Evolutionary conservation across 1,284 basidiomycete genomes (phyloP).

Genomic region (Ganoderma lucidum): DNA sequence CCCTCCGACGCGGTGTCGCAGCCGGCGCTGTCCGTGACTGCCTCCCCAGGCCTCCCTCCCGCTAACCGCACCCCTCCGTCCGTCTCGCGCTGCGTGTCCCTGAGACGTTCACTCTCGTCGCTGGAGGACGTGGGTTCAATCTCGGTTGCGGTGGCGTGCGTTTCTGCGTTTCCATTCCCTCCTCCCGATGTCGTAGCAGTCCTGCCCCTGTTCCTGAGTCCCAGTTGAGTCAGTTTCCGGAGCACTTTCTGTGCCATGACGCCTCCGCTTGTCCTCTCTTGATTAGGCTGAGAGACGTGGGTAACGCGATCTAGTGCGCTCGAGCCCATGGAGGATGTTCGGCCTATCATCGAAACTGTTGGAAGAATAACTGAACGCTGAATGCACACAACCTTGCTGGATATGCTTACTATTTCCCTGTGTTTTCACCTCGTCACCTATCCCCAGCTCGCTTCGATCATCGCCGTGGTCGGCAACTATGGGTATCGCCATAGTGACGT

Average conservation of each 20-base stretch:
- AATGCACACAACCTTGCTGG: too few relatives aligned
- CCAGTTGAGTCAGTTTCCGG: not conserved
- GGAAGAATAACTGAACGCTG: too few relatives aligned
- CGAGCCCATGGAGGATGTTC: too few relatives aligned
- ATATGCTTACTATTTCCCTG: too few relatives aligned
- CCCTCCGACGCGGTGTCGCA: not conserved
- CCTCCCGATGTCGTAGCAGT: not conserved
- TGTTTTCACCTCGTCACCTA: too few relatives aligned
- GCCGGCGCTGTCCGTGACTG: not conserved
- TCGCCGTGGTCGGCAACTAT: too few relatives aligned
- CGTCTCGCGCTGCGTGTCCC: not conserved
- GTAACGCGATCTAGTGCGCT: too few relatives aligned
- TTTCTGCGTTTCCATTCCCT: not conserved
- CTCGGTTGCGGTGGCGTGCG: not conserved
- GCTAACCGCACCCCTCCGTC: not conserved
- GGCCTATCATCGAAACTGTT: too few relatives aligned
- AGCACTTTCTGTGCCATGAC: not conserved
- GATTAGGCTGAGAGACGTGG: too few relatives aligned
- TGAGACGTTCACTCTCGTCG: not conserved
- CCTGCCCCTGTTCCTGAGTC: not conserved
- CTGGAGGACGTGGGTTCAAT: not conserved
- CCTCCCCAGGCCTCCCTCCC: not conserved
- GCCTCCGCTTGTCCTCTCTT: not conserved
- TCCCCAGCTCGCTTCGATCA: too few relatives aligned
- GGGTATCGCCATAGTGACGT: too few relatives aligned